Evolutionary conservation across 306 rosid genomes (phyloP).

Genomic region (Medicago arabica): DNA sequence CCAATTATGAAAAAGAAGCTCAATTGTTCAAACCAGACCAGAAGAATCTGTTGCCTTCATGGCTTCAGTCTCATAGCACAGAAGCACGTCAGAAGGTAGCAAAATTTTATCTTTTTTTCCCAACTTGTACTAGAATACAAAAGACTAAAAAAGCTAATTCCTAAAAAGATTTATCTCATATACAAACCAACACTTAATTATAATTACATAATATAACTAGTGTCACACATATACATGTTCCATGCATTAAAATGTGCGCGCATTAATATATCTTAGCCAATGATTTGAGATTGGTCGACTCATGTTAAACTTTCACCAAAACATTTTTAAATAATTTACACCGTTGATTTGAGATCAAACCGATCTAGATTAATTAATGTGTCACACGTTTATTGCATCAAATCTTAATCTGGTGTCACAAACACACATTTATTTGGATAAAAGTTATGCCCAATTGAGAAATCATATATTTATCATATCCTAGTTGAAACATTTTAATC

Average conservation of each 20-base stretch:
- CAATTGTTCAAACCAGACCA: slow-evolving; percentile 66
- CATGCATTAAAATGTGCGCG: not conserved
- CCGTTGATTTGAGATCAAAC: not conserved
- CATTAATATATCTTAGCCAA: no score
- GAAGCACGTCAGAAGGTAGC: slow-evolving; percentile 71
- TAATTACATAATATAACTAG: not conserved
- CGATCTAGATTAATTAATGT: not conserved
- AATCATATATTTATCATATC: no score
- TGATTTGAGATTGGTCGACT: no score
- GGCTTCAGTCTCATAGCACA: slow-evolving; percentile 83
- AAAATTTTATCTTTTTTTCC: not conserved
- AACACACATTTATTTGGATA: not conserved
- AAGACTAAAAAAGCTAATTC: slow-evolving; percentile 15
- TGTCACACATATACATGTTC: not conserved
- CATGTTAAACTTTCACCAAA: no score
- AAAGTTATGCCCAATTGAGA: no score
- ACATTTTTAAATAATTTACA: no score
- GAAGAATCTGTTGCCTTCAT: slow-evolving; percentile 76
- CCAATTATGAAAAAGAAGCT: slow-evolving; percentile 79
- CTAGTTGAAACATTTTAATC: no score
- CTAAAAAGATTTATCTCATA: not conserved
- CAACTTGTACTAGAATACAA: not conserved
- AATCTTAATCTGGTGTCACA: not conserved
- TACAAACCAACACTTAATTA: not conserved
- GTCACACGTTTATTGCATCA: not conserved